Base-by-base conservation (phyloP, 805 yeast species). In the Candida coleopterorum region DNA sequence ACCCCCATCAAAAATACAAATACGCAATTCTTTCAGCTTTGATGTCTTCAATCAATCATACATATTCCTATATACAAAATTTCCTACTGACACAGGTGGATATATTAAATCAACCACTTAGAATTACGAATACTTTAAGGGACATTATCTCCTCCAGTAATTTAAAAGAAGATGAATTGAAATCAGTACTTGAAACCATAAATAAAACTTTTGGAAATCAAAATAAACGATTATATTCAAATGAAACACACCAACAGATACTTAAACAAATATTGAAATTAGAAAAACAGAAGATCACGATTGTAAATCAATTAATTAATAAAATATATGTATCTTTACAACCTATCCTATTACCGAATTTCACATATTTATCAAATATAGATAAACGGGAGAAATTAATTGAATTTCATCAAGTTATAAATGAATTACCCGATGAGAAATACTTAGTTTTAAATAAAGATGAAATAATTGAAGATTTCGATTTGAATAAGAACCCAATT, bases 201-300 rank as follows among this genome's bases (percentile, higher is more conserved):
- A 60, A 56, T 35, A 38, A 42, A 14, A 41, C 38, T 29, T 42
- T 57, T 7, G 3, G 2, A n/a, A 14, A 9, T 16, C 17, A 26
- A 6, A 17, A 48, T 8, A n/a, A 28, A 17, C 14, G 22, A 22
- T 37, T 42, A 25, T 29, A 40, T 27, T 38, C 40, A 9, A 20
- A 22, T 22, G 66, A 64, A 39, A 53, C 59, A n/a, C 48, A 55
- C 4, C 54, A 56, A 38, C 70, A 62, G 35, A 56, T 66, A 1
- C 57, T 56, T 15, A 66, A 56, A 40, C 71, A 66, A 40, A 46
- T 65, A 11, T 25, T 57, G 8, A 59, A 61, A 43, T 41, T 52
- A 29, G 71, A 66, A 38, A 47, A 49, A 24, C 49, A 53, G 18
- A 56, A 60, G 34, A 24, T 64, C 10, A 35, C 44, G 14, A 32